Conservation (phyloP, 2,329 filamentous ascomycete species). For the Lecanicillium sp. region DNA sequence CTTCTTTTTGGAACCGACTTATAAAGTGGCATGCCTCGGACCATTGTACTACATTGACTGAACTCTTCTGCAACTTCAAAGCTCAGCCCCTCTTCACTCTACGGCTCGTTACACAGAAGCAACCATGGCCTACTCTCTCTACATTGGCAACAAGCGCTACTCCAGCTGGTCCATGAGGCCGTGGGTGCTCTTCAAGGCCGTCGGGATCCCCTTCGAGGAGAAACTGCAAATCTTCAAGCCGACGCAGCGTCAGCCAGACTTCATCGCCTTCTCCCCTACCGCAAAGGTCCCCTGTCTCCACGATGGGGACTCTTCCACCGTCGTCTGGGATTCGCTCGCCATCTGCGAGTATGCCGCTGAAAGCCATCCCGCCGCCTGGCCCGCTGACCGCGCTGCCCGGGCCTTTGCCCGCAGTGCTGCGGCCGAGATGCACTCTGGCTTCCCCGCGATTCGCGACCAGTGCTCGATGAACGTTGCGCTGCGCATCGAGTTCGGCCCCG, state of each 20-base stretch:
- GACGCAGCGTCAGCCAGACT: conserved; percentile 28
- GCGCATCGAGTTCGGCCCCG: conserved; percentile 27
- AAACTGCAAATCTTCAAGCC: conserved; percentile 29
- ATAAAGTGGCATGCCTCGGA: not conserved
- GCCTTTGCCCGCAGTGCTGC: conserved; percentile 38
- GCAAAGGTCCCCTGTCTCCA: conserved; percentile 38
- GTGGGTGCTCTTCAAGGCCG: conserved; percentile 39
- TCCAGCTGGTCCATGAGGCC: conserved; percentile 42
- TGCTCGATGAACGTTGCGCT: conserved; percentile 38
- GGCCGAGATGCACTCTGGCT: conserved; percentile 43
- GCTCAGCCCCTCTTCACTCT: too few species aligned
- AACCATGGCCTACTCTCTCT: conserved; percentile 33
- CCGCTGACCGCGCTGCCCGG: conserved; percentile 30
- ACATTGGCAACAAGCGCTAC: conserved; percentile 40
- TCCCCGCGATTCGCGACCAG: conserved; percentile 34
- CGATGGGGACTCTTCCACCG: conserved; percentile 23
- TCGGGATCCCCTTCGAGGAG: conserved; percentile 38
- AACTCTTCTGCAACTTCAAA: not conserved
- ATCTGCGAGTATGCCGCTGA: conserved; percentile 44
- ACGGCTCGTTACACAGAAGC: too few species aligned
- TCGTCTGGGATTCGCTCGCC: conserved; percentile 42
- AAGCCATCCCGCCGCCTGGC: conserved; percentile 36
- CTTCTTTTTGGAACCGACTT: not conserved
- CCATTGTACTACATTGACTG: not conserved
- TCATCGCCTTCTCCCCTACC: conserved; percentile 32